Evolutionary conservation across 1,284 basidiomycete genomes (phyloP), one percentile per base, ranked within the genome.

Genomic region (Trametes sp.): DNA sequence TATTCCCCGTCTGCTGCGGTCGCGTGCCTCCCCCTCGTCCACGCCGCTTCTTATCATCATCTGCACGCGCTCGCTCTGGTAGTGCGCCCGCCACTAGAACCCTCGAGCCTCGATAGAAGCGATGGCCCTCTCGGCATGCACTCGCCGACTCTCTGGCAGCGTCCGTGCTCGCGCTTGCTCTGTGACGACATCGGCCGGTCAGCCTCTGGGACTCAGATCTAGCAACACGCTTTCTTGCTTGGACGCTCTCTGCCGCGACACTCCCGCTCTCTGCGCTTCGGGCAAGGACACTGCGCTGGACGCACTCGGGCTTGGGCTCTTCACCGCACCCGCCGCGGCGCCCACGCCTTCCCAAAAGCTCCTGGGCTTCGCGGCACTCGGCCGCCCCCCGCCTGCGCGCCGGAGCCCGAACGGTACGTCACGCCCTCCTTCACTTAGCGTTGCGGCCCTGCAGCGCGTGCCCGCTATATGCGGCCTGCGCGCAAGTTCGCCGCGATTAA

Each of bases 71-170:
- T 33, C 41, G 31, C 50, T 45, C 50, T 45, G 49, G 50, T 46
- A 52, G 41, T 59, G 31, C 57, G 21, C 11, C 50, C 57, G 46
- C 23, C 42, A n/a, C 57, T 53, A 52, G 57, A 59, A 59, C n/a
- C 49, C 35, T 33, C 29, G 46, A 14, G 31, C 26, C 48, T 29
- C n/a, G 36, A 38, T 16, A 35, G 38, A 48, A 55, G 24, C 57
- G 21, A 55, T 56, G 53, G 50, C 61, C 21, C 21, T 63, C 36
- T 53, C 59, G 38, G 48, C 61, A n/a, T 58, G 61, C 49, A 58
- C 64, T 57, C 61, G 59, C 46, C 61, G 64, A 33, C 52, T 66
- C 35, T 66, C 64, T 59, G 64, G 59, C 21, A 41, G 48, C 31
- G 38, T 53, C 29, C 44, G 55, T 21, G 51, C 64, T 33, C 64